These are phyloP conservation scores for Phytophthora lateralis DNA, from an alignment of 352 stramenopile genomes.

Conservation along the genomic window DNA sequence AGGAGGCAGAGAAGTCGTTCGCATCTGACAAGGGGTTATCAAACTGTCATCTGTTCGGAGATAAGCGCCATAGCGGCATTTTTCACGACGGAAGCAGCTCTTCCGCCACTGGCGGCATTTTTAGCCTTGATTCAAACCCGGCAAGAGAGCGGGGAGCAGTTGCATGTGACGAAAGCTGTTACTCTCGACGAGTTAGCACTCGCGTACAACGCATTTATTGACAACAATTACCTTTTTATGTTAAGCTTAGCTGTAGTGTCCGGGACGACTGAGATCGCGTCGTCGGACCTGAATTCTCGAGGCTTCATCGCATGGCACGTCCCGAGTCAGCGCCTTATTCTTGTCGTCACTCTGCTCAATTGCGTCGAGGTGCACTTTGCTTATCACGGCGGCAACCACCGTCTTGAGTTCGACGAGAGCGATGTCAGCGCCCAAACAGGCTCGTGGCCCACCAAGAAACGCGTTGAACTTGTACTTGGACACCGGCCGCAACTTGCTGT, in stretches of 20 bases:
- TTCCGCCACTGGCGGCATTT: no score
- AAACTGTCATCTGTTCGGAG: no score
- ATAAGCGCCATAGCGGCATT: no score
- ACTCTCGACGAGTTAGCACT: no score
- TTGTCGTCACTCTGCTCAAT: neutral
- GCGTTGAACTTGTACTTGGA: constrained; percentile 62
- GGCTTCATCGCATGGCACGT: neutral
- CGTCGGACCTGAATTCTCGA: constrained; percentile 11
- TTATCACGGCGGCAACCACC: constrained; percentile 37
- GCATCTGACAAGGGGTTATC: no score
- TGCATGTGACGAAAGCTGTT: no score
- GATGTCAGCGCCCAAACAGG: constrained; percentile 55
- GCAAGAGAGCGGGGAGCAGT: no score
- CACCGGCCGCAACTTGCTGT: constrained; percentile 35
- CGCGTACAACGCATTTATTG: neutral
- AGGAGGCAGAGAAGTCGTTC: no score
- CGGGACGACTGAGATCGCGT: constrained; percentile 3
- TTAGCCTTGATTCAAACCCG: no score
- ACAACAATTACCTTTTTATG: neutral
- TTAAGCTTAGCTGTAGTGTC: constrained; percentile 13
- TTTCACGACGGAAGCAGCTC: no score
- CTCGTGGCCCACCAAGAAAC: constrained; percentile 58
- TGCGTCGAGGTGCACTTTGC: constrained; percentile 2
- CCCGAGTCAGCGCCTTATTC: neutral
- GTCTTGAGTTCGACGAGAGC: constrained; percentile 54